Evolutionary conservation across 305 asterid species (phyloP), one percentile per base, ranked within the genome.

Genomic region (Plantago coronopus): DNA sequence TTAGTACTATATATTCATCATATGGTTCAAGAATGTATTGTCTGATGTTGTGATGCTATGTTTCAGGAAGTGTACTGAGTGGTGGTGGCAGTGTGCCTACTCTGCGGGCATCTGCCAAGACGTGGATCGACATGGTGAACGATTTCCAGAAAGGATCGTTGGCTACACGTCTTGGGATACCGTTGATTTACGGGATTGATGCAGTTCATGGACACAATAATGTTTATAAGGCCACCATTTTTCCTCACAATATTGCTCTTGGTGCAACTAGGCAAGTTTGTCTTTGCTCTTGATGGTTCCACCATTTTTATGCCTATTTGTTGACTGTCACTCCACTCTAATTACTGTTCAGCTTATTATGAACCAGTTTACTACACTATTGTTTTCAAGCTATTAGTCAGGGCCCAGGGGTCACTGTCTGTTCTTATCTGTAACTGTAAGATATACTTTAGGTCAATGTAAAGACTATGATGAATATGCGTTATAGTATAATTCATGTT

Each of bases 181-280:
- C 91, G 12, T 76, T 77, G 80, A 74, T 83, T 7, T 83, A 83
- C 48, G 91, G 87, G 43, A 83, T 81, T 40, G 90, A 83, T 59
- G 90, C 83, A 1, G 79, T 83, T 38, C 90, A 83, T 67, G 87
- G 91, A 12, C 58, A 83, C 61, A 76, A 69, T 70, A 81, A 72
- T 65, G 85, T 73, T 11, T 78, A 70, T 23, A 76, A 76, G 66
- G 82, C 91, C 21, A 83, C 91, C 3, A 69, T 83, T 54, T 83
- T 83, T 17, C 91, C 91, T 23, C 91, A 83, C 71, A 83, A 83
- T 62, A 46, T 83, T 54, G 91, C 83, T 16, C 76, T 81, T 17
- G 90, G 90, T 54, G 90, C 90, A 7, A 74, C 87, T 43, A 80
- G 89, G 89, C 70, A 73, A 74, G 80, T 77, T n/a, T 18, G 53